Evolutionary conservation across 1,139 yeast genomes (phyloP).

Genomic region (Hyphopichia fennica): DNA sequence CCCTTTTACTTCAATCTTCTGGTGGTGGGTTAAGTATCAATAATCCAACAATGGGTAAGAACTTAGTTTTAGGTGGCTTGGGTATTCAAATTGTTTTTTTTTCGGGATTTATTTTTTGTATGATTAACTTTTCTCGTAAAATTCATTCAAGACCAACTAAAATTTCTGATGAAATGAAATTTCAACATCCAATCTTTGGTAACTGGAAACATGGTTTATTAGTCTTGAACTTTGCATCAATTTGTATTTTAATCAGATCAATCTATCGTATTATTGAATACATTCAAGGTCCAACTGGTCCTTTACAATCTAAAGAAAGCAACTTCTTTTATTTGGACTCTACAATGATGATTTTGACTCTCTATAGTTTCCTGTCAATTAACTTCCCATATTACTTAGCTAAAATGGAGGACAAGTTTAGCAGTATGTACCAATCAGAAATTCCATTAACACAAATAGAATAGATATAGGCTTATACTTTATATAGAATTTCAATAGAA

Average conservation of each 20-base stretch:
- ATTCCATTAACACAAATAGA: too few relatives aligned
- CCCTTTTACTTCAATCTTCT: conserved; percentile 39
- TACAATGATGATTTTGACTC: too few relatives aligned
- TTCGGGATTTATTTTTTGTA: conserved; percentile 22
- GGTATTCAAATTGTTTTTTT: conserved; percentile 37
- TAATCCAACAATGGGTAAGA: conserved; percentile 16
- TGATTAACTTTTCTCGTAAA: conserved; percentile 8
- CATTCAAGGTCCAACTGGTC: too few relatives aligned
- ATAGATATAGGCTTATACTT: too few relatives aligned
- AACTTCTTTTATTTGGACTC: too few relatives aligned
- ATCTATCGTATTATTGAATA: conserved; percentile 38
- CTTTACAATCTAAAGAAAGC: too few relatives aligned
- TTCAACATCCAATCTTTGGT: conserved; percentile 9
- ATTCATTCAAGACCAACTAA: conserved; percentile 5
- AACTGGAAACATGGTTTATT: conserved; percentile 12
- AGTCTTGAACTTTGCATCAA: conserved; percentile 23
- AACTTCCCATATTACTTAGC: too few relatives aligned
- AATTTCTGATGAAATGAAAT: conserved; percentile 1
- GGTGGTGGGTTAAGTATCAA: conserved; percentile 41
- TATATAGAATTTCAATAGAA: too few relatives aligned
- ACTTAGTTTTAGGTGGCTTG: conserved; percentile 27
- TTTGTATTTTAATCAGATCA: conserved; percentile 39
- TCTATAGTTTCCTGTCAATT: too few relatives aligned
- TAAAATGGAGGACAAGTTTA: too few relatives aligned
- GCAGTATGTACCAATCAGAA: too few relatives aligned